phyloP scores from a whole-genome alignment of 2,329 filamentous ascomycete species.

The Fusarium sarcochroum region DNA sequence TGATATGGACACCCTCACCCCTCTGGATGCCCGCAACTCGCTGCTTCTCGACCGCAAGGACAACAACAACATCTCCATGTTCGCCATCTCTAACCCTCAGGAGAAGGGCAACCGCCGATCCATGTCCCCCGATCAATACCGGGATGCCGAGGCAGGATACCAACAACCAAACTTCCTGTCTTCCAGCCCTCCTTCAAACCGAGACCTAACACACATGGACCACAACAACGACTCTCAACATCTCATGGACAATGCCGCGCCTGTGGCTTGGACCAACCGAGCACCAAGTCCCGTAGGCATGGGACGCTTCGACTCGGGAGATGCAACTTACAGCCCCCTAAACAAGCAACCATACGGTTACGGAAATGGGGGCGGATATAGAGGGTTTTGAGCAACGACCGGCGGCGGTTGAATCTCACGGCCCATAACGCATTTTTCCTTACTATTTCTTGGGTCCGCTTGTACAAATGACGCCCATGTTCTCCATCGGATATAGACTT shows the following conservation, averaged over 20 bases:
- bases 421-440: conserved; percentile 35
- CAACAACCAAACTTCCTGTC: conserved; percentile 41
- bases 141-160: conserved; percentile 43
- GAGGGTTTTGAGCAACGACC: conserved; percentile 42
- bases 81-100: conserved; percentile 60
- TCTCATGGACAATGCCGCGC: conserved; percentile 58
- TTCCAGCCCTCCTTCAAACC: conserved; percentile 50
- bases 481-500: conserved; percentile 21
- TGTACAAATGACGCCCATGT: conserved; percentile 33
- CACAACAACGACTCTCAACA: conserved; percentile 55
- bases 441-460: conserved; percentile 9
- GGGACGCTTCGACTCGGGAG: conserved; percentile 38
- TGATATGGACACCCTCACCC: conserved; percentile 86
- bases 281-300: conserved; percentile 31
- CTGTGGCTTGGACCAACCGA: conserved; percentile 53
- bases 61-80: conserved; percentile 57
- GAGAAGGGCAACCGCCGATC: conserved; percentile 52
- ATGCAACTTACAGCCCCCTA: conserved; percentile 39
- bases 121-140: conserved; percentile 54
- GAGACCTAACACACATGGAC: conserved; percentile 56
- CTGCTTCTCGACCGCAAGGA: conserved; percentile 77
- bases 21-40: conserved; percentile 88
- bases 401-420: conserved; percentile 19
- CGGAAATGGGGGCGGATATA: conserved; percentile 45
- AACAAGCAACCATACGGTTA: conserved; percentile 42